A percentile compares a stretch with the other conserved stretches of the same genome.
Evolutionary conservation across 306 rosid genomes (phyloP).

Genomic region (Medicago truncatula): DNA sequence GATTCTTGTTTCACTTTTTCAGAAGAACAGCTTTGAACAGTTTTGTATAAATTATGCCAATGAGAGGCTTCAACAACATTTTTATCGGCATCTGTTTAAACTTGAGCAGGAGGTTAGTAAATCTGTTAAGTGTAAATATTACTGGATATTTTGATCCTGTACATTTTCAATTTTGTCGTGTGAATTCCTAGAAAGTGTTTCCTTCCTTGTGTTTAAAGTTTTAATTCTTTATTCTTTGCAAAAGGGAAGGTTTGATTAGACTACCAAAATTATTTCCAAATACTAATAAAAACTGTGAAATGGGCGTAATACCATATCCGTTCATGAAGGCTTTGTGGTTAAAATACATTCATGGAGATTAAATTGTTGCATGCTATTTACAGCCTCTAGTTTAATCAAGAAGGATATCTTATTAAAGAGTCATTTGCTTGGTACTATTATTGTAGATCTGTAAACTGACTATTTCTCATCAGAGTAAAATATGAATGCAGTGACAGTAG

Average conservation of each 20-base stretch:
- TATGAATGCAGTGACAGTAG: neutral
- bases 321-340: slow-evolving; percentile 15
- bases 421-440: slow-evolving; percentile 9
- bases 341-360: slow-evolving; percentile 1
- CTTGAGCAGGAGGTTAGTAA: slow-evolving; percentile 86
- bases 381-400: slow-evolving; percentile 2
- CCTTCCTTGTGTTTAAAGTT: no score
- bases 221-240: no score
- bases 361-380: slow-evolving; percentile 20
- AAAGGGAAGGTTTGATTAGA: slow-evolving; percentile 7
- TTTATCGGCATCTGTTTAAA: slow-evolving; percentile 79
- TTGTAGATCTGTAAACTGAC: slow-evolving; percentile 25
- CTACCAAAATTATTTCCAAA: slow-evolving; percentile 22
- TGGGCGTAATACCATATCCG: slow-evolving; percentile 9
- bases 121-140: slow-evolving; percentile 20
- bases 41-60: slow-evolving; percentile 94
- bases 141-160: slow-evolving; percentile 22
- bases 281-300: slow-evolving; percentile 10
- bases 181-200: neutral
- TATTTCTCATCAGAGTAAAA: slow-evolving; percentile 28
- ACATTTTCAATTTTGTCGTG: slow-evolving; percentile 10
- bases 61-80: slow-evolving; percentile 98
- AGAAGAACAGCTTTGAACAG: slow-evolving; percentile 90
- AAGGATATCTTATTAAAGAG: neutral
- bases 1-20: slow-evolving; percentile 44